A percentile compares a stretch with the other conserved stretches of the same genome.
phyloP scores from a whole-genome alignment of 306 rosid species.

The Prunus mume region DNA sequence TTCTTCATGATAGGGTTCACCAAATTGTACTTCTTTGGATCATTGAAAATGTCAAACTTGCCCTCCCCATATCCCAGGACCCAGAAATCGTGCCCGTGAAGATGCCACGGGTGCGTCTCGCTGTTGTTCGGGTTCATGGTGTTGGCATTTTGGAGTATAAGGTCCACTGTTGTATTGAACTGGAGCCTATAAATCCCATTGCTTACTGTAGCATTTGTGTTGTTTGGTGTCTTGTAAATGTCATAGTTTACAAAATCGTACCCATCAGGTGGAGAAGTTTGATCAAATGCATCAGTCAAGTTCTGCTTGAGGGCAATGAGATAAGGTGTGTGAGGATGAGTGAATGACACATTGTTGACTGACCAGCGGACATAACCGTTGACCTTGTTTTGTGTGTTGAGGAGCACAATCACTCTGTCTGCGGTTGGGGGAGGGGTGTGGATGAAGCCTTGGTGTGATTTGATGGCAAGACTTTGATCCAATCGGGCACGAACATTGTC shows the following conservation, averaged over 20 bases:
- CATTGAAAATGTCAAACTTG: conserved; percentile 48
- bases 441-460: conserved; percentile 44
- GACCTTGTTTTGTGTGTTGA: conserved; percentile 69
- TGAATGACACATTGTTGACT: conserved; percentile 70
- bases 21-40: conserved; percentile 59
- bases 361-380: conserved; percentile 45
- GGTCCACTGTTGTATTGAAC: conserved; percentile 45
- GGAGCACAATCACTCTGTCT: conserved; percentile 66
- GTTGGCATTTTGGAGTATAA: conserved; percentile 70
- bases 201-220: conserved; percentile 54
- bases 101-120: conserved; percentile 86
- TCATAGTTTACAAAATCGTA: conserved; percentile 52
- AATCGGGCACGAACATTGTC: conserved; percentile 33
- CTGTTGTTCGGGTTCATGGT: conserved; percentile 17
- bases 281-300: conserved; percentile 39
- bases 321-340: conserved; percentile 70
- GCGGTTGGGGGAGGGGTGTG: conserved; percentile 57
- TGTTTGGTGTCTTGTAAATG: conserved; percentile 27
- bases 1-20: conserved; percentile 81
- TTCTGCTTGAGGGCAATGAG: conserved; percentile 62
- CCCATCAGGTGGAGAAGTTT: conserved; percentile 55
- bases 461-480: conserved; percentile 62
- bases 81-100: conserved; percentile 92
- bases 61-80: conserved; percentile 74
- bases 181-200: conserved; percentile 54